phyloP scores from a whole-genome alignment of 176 grass and related monocot genomes.

The Triticum dicoccoides region DNA sequence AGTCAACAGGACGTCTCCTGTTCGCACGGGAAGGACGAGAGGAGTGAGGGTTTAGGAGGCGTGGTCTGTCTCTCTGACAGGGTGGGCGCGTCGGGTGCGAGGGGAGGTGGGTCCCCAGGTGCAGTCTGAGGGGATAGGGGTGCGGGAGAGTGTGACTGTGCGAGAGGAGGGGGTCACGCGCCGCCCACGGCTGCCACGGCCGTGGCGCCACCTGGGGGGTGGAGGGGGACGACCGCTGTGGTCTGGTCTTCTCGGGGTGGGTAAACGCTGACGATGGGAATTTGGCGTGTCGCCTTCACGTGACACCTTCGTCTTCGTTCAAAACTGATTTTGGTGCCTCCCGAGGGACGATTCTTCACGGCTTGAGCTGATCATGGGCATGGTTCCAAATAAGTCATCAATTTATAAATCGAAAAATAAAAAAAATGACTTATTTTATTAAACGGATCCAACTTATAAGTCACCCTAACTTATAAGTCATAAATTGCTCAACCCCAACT shows the following conservation, averaged over 20 bases:
- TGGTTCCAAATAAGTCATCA: too few relatives aligned
- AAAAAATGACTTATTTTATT: too few relatives aligned
- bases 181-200: not conserved
- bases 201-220: not conserved
- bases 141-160: not conserved
- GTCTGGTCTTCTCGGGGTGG: not conserved
- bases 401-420: too few relatives aligned
- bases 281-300: not conserved
- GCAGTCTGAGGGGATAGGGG: not conserved
- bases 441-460: too few relatives aligned
- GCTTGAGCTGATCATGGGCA: not conserved
- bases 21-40: not conserved
- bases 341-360: not conserved
- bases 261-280: not conserved
- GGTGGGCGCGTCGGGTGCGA: not conserved
- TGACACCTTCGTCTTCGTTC: not conserved
- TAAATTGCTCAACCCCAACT: too few relatives aligned
- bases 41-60: not conserved
- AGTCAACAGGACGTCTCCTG: constrained; percentile 19
- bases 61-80: not conserved
- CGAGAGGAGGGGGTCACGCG: not conserved
- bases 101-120: not conserved
- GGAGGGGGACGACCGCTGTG: not conserved
- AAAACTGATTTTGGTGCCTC: not conserved
- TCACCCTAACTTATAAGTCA: too few relatives aligned